A percentile compares a stretch with the other conserved stretches of the same genome.
phyloP scores from a whole-genome alignment of 2,329 filamentous ascomycete species.

The Dactylonectria estremocensis region DNA sequence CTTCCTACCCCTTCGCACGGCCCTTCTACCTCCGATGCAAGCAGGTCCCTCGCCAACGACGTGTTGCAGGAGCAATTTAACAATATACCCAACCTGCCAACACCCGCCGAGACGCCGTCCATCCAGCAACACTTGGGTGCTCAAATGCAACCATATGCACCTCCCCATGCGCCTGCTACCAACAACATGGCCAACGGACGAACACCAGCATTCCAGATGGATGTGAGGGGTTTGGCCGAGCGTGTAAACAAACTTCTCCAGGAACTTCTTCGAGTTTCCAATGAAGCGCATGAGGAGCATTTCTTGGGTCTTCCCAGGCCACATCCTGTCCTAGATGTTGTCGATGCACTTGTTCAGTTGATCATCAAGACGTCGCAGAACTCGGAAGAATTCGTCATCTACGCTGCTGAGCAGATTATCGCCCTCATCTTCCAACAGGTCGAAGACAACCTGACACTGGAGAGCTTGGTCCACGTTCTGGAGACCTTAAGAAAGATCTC shows the following conservation, averaged over 20 bases:
- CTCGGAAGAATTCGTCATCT: slow-evolving; percentile 72
- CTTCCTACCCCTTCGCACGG: slow-evolving; percentile 69
- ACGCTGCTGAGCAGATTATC: slow-evolving; percentile 73
- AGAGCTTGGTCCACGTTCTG: slow-evolving; percentile 74
- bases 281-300: slow-evolving; percentile 71
- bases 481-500: slow-evolving; percentile 74
- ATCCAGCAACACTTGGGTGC: slow-evolving; percentile 62
- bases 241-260: slow-evolving; percentile 71
- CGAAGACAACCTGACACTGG: slow-evolving; percentile 70
- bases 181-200: slow-evolving; percentile 66
- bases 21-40: slow-evolving; percentile 72
- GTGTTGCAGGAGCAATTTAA: slow-evolving; percentile 75
- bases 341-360: slow-evolving; percentile 73
- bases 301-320: slow-evolving; percentile 72
- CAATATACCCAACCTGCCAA: slow-evolving; percentile 70
- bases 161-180: slow-evolving; percentile 61
- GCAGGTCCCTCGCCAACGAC: slow-evolving; percentile 74
- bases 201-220: slow-evolving; percentile 63
- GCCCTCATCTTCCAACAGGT: slow-evolving; percentile 69
- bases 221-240: slow-evolving; percentile 67
- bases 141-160: slow-evolving; percentile 70
- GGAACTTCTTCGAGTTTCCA: slow-evolving; percentile 70
- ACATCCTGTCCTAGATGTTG: slow-evolving; percentile 73
- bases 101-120: slow-evolving; percentile 72
- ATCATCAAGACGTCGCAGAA: slow-evolving; percentile 75